Conservation (phyloP, 2,329 filamentous ascomycete genomes). For the Trichophyton benhamiae region DNA sequence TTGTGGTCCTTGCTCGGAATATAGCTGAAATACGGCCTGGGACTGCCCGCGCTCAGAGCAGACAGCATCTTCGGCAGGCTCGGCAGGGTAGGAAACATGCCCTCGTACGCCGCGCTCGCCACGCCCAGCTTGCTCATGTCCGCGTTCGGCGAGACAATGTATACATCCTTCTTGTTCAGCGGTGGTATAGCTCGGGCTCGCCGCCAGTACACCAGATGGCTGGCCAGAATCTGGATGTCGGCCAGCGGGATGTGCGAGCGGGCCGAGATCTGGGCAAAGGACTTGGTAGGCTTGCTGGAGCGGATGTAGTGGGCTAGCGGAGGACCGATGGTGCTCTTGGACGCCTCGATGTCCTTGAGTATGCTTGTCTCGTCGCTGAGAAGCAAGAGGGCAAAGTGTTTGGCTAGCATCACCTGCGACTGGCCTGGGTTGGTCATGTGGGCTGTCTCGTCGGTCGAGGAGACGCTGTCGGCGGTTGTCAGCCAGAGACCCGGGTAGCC, state of each 20-base stretch:
- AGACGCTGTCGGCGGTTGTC: conserved; percentile 71
- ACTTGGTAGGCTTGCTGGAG: conserved; percentile 48
- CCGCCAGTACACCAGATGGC: conserved; percentile 92
- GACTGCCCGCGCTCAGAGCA: conserved; percentile 58
- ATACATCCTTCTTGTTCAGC: conserved; percentile 76
- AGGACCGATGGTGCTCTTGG: conserved; percentile 61
- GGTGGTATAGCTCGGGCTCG: conserved; percentile 84
- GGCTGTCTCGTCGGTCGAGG: conserved; percentile 51
- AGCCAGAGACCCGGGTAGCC: conserved; percentile 69
- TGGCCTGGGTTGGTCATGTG: conserved; percentile 46
- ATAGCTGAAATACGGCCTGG: conserved; percentile 69
- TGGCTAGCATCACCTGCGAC: conserved; percentile 50
- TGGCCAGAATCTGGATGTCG: conserved; percentile 76
- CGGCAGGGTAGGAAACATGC: conserved; percentile 70
- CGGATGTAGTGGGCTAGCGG: conserved; percentile 63
- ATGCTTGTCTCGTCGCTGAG: conserved; percentile 74
- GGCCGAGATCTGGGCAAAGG: conserved; percentile 58
- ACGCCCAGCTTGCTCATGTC: conserved; percentile 58
- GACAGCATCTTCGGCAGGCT: conserved; percentile 78
- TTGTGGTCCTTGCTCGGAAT: conserved; percentile 82
- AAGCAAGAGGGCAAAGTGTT: conserved; percentile 75
- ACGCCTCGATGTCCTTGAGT: conserved; percentile 54
- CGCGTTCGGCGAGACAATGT: conserved; percentile 83
- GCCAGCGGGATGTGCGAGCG: conserved; percentile 54
- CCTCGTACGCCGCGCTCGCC: conserved; percentile 60